Evolutionary conservation across 2,329 filamentous ascomycete genomes (phyloP).

Genomic region (Remersonia thermophila): DNA sequence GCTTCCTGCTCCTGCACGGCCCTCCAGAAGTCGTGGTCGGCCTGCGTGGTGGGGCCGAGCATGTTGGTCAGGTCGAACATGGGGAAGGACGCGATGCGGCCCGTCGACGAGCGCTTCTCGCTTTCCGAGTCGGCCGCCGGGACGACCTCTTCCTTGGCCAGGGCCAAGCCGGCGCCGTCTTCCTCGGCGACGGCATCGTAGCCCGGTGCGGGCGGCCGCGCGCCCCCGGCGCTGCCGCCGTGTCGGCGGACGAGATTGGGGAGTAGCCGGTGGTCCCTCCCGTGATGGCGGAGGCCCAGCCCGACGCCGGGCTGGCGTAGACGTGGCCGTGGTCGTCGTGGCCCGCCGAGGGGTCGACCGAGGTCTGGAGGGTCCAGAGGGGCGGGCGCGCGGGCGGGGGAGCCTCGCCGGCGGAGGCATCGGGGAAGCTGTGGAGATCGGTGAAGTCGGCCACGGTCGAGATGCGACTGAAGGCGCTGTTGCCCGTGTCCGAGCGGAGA

Average conservation of each 20-base stretch:
- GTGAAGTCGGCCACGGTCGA: constrained; percentile 22
- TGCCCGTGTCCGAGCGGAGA: constrained; percentile 13
- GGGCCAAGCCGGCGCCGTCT: constrained; percentile 28
- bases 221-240: no score
- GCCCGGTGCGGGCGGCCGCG: constrained; percentile 14
- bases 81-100: constrained; percentile 18
- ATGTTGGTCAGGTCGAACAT: constrained; percentile 35
- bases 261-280: constrained; percentile 1
- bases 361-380: constrained; percentile 29
- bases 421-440: constrained; percentile 41
- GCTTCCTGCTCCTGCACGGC: constrained; percentile 41
- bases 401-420: constrained; percentile 30
- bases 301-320: constrained; percentile 7
- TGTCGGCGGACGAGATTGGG: not conserved
- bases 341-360: constrained; percentile 9
- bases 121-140: constrained; percentile 26
- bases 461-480: constrained; percentile 18
- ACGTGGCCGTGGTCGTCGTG: constrained; percentile 15
- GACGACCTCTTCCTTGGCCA: constrained; percentile 30
- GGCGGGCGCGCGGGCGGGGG: constrained; percentile 22
- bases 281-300: constrained; percentile 11
- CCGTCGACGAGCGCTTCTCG: constrained; percentile 8
- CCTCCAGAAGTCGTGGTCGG: constrained; percentile 33
- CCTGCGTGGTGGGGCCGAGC: constrained; percentile 31
- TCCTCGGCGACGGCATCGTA: constrained; percentile 27